These are phyloP conservation scores for Patellifolia procumbens DNA, from an alignment of 179 eudicot genomes.

Conservation along the genomic window DNA sequence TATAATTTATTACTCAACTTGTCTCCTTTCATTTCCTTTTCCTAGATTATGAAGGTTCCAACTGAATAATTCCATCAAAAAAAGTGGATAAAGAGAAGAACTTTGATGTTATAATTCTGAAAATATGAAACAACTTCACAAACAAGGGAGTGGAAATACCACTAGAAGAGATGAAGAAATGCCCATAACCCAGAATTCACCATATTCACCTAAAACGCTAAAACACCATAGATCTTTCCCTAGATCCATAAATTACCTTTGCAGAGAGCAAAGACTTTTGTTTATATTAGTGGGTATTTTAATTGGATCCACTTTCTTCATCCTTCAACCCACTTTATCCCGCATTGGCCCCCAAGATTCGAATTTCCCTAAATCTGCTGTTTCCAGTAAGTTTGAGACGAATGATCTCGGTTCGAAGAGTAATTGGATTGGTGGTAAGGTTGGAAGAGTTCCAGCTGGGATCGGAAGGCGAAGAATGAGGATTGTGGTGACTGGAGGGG, in stretches of 20 bases:
- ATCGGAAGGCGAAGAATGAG: constrained; percentile 49
- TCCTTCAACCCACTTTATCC: constrained; percentile 55
- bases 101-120: background rate
- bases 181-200: constrained; percentile 26
- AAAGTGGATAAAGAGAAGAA: background rate
- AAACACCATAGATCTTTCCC: constrained; percentile 58
- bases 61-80: background rate
- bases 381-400: background rate
- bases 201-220: constrained; percentile 58
- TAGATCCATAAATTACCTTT: constrained; percentile 58
- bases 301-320: constrained; percentile 66
- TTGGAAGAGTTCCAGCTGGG: constrained; percentile 63
- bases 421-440: constrained; percentile 19
- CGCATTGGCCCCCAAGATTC: constrained; percentile 31
- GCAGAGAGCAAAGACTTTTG: constrained; percentile 61
- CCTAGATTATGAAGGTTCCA: background rate
- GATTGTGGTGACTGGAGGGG: constrained; percentile 89
- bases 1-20: background rate
- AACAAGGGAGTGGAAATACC: constrained; percentile 34
- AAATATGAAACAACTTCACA: constrained; percentile 70
- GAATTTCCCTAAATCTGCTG: background rate
- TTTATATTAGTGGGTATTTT: constrained; percentile 64
- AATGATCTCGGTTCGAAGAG: constrained; percentile 14
- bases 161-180: constrained; percentile 48
- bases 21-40: background rate